A percentile compares a stretch with the other conserved stretches of the same genome.
These are phyloP conservation scores for Phytophthora syringae DNA, from an alignment of 352 stramenopile species.

Conservation along the genomic window DNA sequence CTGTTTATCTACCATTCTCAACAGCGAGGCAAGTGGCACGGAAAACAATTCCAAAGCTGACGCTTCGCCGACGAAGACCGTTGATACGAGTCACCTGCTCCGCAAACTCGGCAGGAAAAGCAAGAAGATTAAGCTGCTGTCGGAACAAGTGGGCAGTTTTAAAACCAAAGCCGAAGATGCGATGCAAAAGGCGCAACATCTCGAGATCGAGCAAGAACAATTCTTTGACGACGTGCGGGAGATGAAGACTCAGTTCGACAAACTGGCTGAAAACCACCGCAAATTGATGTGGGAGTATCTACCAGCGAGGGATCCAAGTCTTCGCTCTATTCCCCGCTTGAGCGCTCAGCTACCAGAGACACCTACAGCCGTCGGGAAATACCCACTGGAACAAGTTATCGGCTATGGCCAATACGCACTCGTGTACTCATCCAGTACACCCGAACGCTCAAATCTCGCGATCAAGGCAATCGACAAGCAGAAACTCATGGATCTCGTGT, in stretches of 20 bases:
- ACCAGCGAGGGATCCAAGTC: constrained; percentile 51
- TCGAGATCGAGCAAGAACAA: constrained; percentile 89
- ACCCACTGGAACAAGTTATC: constrained; percentile 71
- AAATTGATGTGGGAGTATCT: constrained; percentile 86
- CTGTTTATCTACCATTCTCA: constrained; percentile 11
- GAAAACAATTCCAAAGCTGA: not conserved
- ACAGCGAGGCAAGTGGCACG: not conserved
- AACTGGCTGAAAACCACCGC: constrained; percentile 59
- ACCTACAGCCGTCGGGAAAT: constrained; percentile 61
- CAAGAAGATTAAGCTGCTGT: constrained; percentile 61
- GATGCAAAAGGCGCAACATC: constrained; percentile 66
- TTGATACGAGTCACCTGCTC: constrained; percentile 18
- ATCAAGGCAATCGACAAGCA: constrained; percentile 90
- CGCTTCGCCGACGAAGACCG: not conserved
- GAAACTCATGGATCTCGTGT: constrained; percentile 76
- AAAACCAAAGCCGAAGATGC: constrained; percentile 50
- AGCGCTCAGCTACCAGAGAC: constrained; percentile 54
- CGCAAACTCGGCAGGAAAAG: constrained; percentile 46
- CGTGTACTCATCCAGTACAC: constrained; percentile 59
- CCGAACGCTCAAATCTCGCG: constrained; percentile 45
- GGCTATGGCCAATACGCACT: constrained; percentile 88
- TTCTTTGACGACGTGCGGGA: constrained; percentile 79
- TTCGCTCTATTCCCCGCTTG: constrained; percentile 65
- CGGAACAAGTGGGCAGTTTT: constrained; percentile 46
- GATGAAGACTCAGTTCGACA: constrained; percentile 79